Evolutionary conservation across 352 stramenopile species (phyloP), one percentile per base, ranked within the genome.

Genomic region (Globisporangium apiculatum): DNA sequence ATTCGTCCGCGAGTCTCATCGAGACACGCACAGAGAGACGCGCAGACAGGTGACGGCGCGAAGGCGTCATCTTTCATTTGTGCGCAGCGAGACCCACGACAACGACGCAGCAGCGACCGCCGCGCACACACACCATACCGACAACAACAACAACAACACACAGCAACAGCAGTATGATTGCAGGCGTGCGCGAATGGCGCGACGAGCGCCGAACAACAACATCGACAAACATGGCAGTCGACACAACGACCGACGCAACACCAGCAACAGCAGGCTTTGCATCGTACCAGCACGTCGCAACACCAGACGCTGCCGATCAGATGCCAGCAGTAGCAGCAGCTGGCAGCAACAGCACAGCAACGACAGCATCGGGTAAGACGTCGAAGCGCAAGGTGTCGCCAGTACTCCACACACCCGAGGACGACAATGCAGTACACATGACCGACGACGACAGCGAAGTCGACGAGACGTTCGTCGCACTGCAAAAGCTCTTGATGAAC

Each of bases 391-490:
- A 87, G 58, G 67, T 83, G 62, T 66, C 75, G n/a, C 72, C 72
- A 14, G 52, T 42, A n/a, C 53, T 64, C 8, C 42, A 10, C 42
- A 38, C 54, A 47, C 67, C 62, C 24, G 65, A 80, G 45, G 62
- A 69, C 45, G 60, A 60, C 51, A 70, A 66, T 15, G 68, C 72
- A 31, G 24, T 31, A 31, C 24, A 31, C 24, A 31, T 31, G 56
- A 67, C 85, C 49, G 68, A 89, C 14, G 76, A 89, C 12, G 81
- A 89, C 12, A 79, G 86, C 15, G 81, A 91, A 46, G 71, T 87
- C 37, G 82, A 91, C 60, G 82, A 91, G 65, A 91, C 82, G 43
- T 91, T 91, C 53, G 11, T 91, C 48, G 79, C 82, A 17, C 72
- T 91, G 11, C 82, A 91, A 57, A 86, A 84, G 59, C 65, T 91